Base-by-base conservation (phyloP, 2,329 filamentous ascomycete species). In the Dactylonectria macrodidyma region DNA sequence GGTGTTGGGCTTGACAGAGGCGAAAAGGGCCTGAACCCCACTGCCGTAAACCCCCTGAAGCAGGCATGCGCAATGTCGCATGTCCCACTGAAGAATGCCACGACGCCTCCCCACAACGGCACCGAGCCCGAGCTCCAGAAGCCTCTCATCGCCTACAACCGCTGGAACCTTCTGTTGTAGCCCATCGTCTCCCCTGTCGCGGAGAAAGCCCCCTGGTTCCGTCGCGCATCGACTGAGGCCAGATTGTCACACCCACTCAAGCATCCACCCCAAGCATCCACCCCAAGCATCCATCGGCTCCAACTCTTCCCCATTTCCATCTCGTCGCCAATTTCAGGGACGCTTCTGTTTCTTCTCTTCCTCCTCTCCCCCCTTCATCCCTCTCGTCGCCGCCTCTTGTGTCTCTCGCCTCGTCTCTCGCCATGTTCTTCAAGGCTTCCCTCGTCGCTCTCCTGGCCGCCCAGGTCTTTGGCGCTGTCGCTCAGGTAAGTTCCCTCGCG, bases 361-460 rank as follows among this genome's bases (percentile, higher is more conserved):
- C 61, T 64, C 65, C 65, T 69, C 65, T 61, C 58, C 41, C 60
- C 58, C 61, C 48, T 55, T 56, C 54, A 52, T 61, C 57, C 63
- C 55, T 62, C 63, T 63, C 41, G 54, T 60, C 47, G 44, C 26
- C 22, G 50, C 47, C 58, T 54, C 58, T 34, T 62, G 57, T 59
- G 48, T 63, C 64, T 57, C 52, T 66, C 77, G 72, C 64, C 67
- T 54, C 56, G 48, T 63, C 64, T 57, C 52, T 66, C 77, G 72
- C 64, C 67, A 96, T 96, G 93, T 89, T 91, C 84, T 89, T 93
- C 82, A 91, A 90, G 84, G 87, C 93, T 77, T 89, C 93, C 75
- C 86, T 92, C 67, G 84, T 95, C 76, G 91, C 91, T 75, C 83
- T 95, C 70, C 85, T 94, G 81, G 92, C 92, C 69, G 84, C 93